A percentile compares a stretch with the other conserved stretches of the same genome.
These are phyloP conservation scores for Xylariaceae sp. DNA, from an alignment of 2,329 filamentous ascomycete species.

Conservation along the genomic window DNA sequence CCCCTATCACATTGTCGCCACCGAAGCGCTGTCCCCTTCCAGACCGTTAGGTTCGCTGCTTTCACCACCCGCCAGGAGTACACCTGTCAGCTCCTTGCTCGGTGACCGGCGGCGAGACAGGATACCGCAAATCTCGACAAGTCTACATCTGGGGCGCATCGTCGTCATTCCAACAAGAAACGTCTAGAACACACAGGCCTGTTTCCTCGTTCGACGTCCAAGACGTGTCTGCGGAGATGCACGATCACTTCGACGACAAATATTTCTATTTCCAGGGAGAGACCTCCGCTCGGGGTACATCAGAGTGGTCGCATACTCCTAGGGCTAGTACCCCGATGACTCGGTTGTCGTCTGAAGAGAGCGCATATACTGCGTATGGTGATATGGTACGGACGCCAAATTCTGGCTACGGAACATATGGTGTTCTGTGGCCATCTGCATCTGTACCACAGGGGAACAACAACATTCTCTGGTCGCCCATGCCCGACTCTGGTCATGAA, in stretches of 20 bases:
- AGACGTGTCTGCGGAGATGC: slow-evolving; percentile 1
- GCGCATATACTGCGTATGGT: slow-evolving; percentile 17
- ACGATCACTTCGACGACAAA: background rate
- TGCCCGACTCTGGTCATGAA: background rate
- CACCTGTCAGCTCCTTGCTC: background rate
- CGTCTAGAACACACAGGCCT: slow-evolving; percentile 3
- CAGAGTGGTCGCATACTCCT: slow-evolving; percentile 14
- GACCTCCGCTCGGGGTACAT: background rate
- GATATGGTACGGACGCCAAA: slow-evolving; percentile 11
- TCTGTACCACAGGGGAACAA: slow-evolving; percentile 1
- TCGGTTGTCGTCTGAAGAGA: slow-evolving; percentile 22
- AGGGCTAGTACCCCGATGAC: slow-evolving; percentile 20
- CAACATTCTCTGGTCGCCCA: background rate
- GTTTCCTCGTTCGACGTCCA: background rate
- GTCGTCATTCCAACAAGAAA: background rate
- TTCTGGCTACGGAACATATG: slow-evolving; percentile 20
- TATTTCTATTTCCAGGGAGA: background rate
- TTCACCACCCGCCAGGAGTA: background rate
- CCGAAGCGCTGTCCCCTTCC: background rate
- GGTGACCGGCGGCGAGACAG: background rate
- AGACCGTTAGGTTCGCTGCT: slow-evolving; percentile 3
- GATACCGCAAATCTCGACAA: background rate
- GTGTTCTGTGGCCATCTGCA: slow-evolving; percentile 8
- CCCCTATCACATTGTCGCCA: background rate
- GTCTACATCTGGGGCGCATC: slow-evolving; percentile 7